phyloP scores from a whole-genome alignment of 1,284 basidiomycete genomes.

The Ustilago xerochloae region DNA sequence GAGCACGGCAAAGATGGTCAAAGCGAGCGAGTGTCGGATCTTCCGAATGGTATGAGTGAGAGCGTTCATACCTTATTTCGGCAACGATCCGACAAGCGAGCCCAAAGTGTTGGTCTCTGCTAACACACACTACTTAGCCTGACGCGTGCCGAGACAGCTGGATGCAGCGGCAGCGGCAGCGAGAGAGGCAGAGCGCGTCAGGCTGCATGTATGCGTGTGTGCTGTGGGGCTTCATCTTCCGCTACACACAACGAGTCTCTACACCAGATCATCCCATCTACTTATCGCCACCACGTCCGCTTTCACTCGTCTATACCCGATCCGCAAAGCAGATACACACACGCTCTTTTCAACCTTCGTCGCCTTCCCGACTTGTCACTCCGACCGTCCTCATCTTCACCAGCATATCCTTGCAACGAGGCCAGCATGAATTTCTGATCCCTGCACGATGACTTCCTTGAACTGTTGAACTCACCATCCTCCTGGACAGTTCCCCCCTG shows the following conservation, averaged over 20 bases:
- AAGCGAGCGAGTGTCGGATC: not conserved
- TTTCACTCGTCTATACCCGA: too few relatives aligned
- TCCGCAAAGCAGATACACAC: too few relatives aligned
- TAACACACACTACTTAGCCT: constrained; percentile 9
- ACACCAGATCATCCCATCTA: not conserved
- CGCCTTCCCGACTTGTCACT: too few relatives aligned
- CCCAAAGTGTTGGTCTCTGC: constrained; percentile 28
- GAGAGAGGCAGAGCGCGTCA: constrained; percentile 16
- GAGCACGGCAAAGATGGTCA: not conserved
- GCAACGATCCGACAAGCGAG: constrained; percentile 13
- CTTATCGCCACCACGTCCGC: too few relatives aligned
- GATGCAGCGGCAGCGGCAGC: not conserved
- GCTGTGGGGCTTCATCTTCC: too few relatives aligned
- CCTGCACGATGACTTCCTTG: too few relatives aligned
- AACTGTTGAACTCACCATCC: too few relatives aligned
- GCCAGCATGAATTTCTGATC: too few relatives aligned
- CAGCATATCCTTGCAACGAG: too few relatives aligned
- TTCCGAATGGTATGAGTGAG: not conserved
- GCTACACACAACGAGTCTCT: not conserved
- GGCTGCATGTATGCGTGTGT: constrained; percentile 9
- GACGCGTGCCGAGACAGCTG: constrained; percentile 16
- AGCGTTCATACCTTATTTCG: constrained; percentile 1
- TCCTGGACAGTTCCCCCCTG: not conserved
- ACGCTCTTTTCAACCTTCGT: too few relatives aligned
- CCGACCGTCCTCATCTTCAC: too few relatives aligned